A percentile compares a stretch with the other conserved stretches of the same genome.
These are phyloP conservation scores for Leishmania amazonensis DNA, from an alignment of 208 protist genomes.

Conservation along the genomic window DNA sequence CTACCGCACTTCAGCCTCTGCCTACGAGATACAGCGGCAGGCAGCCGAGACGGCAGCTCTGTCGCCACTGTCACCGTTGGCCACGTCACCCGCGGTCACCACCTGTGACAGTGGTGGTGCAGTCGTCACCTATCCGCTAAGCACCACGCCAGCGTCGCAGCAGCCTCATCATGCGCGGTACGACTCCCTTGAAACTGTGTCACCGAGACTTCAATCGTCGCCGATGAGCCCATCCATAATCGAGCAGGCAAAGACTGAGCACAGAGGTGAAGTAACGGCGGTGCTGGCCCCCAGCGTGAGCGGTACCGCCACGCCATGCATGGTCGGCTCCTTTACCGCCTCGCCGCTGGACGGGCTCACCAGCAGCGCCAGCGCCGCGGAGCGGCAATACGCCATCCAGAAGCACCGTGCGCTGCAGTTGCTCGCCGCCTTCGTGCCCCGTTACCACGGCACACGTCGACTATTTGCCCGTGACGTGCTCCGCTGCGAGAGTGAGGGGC, in stretches of 20 bases:
- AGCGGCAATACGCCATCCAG: constrained; percentile 30
- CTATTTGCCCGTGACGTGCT: constrained; percentile 33
- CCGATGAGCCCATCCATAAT: background rate
- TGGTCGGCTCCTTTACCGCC: constrained; percentile 27
- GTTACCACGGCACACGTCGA: constrained; percentile 61
- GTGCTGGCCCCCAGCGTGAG: background rate
- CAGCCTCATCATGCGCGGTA: background rate
- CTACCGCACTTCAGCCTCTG: constrained; percentile 19
- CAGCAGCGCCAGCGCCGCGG: constrained; percentile 15
- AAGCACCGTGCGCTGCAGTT: constrained; percentile 46
- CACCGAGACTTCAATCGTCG: background rate
- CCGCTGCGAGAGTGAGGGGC: constrained; percentile 17
- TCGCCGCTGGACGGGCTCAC: constrained; percentile 17
- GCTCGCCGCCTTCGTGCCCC: constrained; percentile 72
- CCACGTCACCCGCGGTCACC: background rate
- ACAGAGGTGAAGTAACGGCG: background rate
- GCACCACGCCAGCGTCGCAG: constrained; percentile 22
- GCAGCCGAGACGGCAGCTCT: constrained; percentile 18
- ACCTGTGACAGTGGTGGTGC: background rate
- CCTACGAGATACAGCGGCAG: constrained; percentile 39
- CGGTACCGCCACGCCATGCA: constrained; percentile 27
- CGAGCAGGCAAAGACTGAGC: background rate
- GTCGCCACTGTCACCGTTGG: constrained; percentile 13
- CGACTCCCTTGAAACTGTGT: background rate
- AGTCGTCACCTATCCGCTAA: constrained; percentile 2